phyloP scores from a whole-genome alignment of 805 yeast genomes.

The Lipomyces sp. region DNA sequence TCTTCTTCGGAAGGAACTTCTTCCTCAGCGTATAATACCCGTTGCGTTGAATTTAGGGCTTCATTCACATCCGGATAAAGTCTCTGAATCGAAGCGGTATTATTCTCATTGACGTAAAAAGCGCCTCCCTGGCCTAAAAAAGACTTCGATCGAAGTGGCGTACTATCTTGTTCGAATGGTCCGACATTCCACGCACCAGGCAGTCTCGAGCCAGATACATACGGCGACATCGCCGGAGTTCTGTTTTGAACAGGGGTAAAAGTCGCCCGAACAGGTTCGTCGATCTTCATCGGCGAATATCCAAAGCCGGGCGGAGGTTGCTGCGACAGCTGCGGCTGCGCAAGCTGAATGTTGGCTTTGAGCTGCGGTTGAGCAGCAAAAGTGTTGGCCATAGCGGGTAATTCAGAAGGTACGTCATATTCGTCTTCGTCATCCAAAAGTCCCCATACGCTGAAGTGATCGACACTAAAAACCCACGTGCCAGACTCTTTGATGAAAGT shows the following conservation, averaged over 20 bases:
- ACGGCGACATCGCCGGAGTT: background rate
- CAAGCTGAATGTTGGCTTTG: background rate
- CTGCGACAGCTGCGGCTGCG: constrained; percentile 1
- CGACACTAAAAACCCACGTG: constrained; percentile 43
- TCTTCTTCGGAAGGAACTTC: constrained; percentile 11
- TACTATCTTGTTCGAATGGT: constrained; percentile 6
- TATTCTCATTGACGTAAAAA: background rate
- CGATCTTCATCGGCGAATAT: constrained; percentile 29
- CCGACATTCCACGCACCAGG: constrained; percentile 17
- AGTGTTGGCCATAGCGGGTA: constrained; percentile 34
- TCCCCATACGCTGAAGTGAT: constrained; percentile 96
- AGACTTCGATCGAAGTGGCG: constrained; percentile 10
- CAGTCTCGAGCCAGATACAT: constrained; percentile 4
- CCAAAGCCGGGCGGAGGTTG: background rate
- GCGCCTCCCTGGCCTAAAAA: constrained; percentile 12
- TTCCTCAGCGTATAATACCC: no score
- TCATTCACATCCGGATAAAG: background rate
- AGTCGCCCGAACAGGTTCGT: constrained; percentile 28
- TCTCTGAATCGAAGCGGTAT: background rate
- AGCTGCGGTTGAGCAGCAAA: background rate
- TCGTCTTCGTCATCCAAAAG: constrained; percentile 56
- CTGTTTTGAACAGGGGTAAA: no score
- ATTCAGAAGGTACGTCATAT: constrained; percentile 45
- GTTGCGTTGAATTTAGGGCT: no score
- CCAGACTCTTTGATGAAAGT: constrained; percentile 70